Evolutionary conservation across 768 basidiomycete species (phyloP).

Genomic region (Omphalotus guepiniiformis): DNA sequence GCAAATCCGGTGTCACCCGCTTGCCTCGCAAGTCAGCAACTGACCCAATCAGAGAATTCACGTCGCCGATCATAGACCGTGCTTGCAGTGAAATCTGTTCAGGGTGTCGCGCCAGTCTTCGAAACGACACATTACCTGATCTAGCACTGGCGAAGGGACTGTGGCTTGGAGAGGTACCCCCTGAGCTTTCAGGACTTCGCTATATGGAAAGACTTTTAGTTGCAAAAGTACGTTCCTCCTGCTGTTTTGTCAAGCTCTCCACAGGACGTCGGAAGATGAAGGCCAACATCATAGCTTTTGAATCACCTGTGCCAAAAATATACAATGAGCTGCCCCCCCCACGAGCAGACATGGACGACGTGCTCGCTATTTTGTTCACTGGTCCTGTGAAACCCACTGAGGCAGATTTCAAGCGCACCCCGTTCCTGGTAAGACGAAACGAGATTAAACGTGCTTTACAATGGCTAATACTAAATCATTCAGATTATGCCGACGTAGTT

Average conservation of each 20-base stretch:
- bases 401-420: constrained; percentile 23
- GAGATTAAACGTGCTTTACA: constrained; percentile 22
- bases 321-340: constrained; percentile 29
- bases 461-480: constrained; percentile 32
- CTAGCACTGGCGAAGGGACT: constrained; percentile 6
- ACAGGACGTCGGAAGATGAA: not conserved
- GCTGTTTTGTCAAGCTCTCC: not conserved
- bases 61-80: not conserved
- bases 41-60: not conserved
- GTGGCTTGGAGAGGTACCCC: constrained; percentile 12
- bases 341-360: constrained; percentile 26
- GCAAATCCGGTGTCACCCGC: not conserved
- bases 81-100: constrained; percentile 5
- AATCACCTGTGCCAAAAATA: constrained; percentile 16
- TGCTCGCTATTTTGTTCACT: constrained; percentile 27
- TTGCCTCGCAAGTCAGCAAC: not conserved
- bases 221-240: not conserved
- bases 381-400: constrained; percentile 22
- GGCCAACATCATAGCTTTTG: not conserved
- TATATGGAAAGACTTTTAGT: not conserved
- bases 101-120: not conserved
- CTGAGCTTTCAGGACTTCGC: not conserved
- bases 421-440: constrained; percentile 26
- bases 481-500: constrained; percentile 27
- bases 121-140: constrained; percentile 3